Evolutionary conservation across 495 filamentous ascomycete species (phyloP).

Genomic region (Podospora anserina): DNA sequence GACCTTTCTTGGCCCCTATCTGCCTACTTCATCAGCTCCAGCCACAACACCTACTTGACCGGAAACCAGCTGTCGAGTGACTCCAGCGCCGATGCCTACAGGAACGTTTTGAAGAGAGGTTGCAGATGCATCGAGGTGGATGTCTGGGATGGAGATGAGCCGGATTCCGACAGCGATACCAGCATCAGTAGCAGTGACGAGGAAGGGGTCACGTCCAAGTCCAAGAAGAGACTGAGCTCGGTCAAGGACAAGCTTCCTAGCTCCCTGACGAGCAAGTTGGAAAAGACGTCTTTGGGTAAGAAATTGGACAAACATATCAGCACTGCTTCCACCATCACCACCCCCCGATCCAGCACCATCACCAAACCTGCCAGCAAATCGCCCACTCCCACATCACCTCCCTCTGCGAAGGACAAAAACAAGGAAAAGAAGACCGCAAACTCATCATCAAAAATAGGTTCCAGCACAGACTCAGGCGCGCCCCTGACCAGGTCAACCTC

Average conservation of each 20-base stretch:
- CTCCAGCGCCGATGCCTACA: conserved; percentile 77
- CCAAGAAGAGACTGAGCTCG: conserved; percentile 20
- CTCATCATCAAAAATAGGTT: conserved; percentile 6
- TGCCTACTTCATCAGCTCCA: conserved; percentile 87
- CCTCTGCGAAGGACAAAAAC: neutral
- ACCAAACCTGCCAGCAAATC: neutral
- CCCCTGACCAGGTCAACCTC: neutral
- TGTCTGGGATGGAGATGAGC: conserved; percentile 81
- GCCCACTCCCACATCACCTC: neutral
- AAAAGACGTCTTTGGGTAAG: conserved; percentile 42
- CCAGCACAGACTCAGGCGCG: neutral
- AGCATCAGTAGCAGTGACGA: conserved; percentile 32
- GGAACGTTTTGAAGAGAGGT: conserved; percentile 74
- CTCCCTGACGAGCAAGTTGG: conserved; percentile 37
- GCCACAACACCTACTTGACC: conserved; percentile 92
- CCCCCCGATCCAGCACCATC: conserved; percentile 1
- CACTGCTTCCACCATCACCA: conserved; percentile 6
- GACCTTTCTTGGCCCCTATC: conserved; percentile 67
- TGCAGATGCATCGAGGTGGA: conserved; percentile 95
- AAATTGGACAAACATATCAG: conserved; percentile 29
- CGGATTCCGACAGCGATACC: conserved; percentile 37
- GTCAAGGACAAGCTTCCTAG: conserved; percentile 38
- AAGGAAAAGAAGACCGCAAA: neutral
- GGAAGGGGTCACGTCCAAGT: conserved; percentile 17
- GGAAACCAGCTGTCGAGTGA: conserved; percentile 89